phyloP scores from a whole-genome alignment of 2,329 filamentous ascomycete species.

The Beauveria sp. region DNA sequence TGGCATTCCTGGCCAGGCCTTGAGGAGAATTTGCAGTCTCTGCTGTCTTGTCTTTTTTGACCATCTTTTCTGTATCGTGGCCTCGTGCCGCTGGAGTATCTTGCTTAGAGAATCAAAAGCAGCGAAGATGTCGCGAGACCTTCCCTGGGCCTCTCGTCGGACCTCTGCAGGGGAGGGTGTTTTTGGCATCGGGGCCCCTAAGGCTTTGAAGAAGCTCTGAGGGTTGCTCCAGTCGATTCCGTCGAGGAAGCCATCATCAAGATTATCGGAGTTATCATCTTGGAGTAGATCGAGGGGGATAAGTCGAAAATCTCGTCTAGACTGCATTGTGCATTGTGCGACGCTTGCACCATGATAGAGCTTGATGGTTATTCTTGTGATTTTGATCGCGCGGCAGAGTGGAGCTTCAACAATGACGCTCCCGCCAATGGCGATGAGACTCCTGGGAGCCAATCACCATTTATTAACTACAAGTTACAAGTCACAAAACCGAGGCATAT shows the following conservation, averaged over 20 bases:
- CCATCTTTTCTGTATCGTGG: constrained; percentile 46
- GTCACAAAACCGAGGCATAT: too few species aligned
- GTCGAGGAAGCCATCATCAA: not conserved
- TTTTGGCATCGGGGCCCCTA: not conserved
- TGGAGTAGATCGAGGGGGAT: not conserved
- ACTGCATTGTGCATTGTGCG: not conserved
- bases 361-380: too few species aligned
- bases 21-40: constrained; percentile 36
- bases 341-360: too few species aligned
- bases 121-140: not conserved
- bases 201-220: not conserved
- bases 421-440: too few species aligned
- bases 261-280: not conserved
- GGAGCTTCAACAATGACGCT: too few species aligned
- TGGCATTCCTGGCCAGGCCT: constrained; percentile 44
- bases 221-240: not conserved
- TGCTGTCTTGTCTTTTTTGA: constrained; percentile 42
- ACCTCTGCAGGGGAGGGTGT: constrained; percentile 9
- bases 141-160: constrained; percentile 12
- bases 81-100: constrained; percentile 44
- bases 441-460: too few species aligned
- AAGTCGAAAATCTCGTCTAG: not conserved
- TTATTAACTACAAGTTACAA: too few species aligned
- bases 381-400: too few species aligned
- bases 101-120: constrained; percentile 27